Base-by-base conservation (phyloP, 2,329 filamentous ascomycete species). In the Thermothelomyces thermophilus region DNA sequence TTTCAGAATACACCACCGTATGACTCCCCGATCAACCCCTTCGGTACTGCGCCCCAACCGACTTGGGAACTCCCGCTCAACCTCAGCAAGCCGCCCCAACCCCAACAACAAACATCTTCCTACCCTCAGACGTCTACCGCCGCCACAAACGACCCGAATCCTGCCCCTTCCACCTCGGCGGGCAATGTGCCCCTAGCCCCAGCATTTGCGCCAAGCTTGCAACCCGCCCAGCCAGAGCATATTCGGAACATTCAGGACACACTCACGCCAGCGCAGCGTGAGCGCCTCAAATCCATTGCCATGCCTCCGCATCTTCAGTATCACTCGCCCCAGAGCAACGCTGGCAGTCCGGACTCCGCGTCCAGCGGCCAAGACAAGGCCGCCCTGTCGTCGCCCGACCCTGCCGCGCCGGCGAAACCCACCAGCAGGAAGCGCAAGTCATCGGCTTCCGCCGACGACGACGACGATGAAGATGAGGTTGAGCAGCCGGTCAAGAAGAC, bases 401-500 rank as follows among this genome's bases (percentile, higher is more conserved):
- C 64, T 40, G 62, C 64, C 20, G 66, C 68, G 24, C 62, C 74
- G 20, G 73, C 73, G n/a, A 73, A 72, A 55, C 60, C 65, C 11
- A 67, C 63, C 50, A 74, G 67, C 54, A 75, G 82, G 58, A 90
- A 89, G 69, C 78, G 86, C 58, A 90, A 89, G 69, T 79, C 82
- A 0, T 82, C 82, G 0, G 76, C 74, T 43, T 78, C 80, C n/a
- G 62, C 68, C 36, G 68, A 68, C 13, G 73, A 76, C 5, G 75
- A 82, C 19, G 73, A 80, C 3, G 77, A 80, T n/a, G 79, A 82
- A 42, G 74, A 80, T 40, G 70, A 76, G 26, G 67, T 79, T 44
- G 77, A 76, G 28, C 72, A 74, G 19, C 73, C 72, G 24, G 62
- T 74, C 51, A 96, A 95, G 75, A 96, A 96, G 76, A 94, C 90